Base-by-base conservation (phyloP, 768 basidiomycete species). In the Tulasnella sp. region DNA sequence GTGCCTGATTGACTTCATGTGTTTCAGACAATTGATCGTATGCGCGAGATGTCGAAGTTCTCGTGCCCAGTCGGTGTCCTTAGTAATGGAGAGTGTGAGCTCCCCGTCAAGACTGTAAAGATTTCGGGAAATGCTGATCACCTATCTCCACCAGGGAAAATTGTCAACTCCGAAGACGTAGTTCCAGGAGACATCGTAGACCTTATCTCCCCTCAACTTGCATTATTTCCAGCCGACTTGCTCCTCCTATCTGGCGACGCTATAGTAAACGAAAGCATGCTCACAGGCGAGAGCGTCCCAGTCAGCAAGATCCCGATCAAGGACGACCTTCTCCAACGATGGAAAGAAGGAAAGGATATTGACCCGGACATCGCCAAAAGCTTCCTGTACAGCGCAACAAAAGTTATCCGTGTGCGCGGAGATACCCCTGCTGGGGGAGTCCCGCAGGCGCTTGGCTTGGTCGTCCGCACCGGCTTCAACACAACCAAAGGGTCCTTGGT, bases 231-330 rank as follows among this genome's bases (percentile, higher is more conserved):
- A 2, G 87, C 90, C 12, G 96, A 99, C 69, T 76, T 94, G 63
- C 80, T 97, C 63, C 77, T 99, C 7, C 81, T 99, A 27, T 89
- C 91, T 1, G 96, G 96, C 1, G 96, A 99, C 69, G 92, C 92
- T 1, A 94, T 99, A 60, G 86, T 98, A 52, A 98, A 98, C 69
- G 96, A 99, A 73, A 94, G 92, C 63, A 98, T 99, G 96, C 80
- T 99, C 22, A 98, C 96, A 0, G 96, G 96, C 11, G 96, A 99
- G 72, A 96, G 92, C 63, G 90, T 99, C 0, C 96, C 96, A 1
- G 91, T 99, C 53, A 88, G 88, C 69, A 99, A 99, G 69, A 71
- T 80, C 19, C 86, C 93, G 0, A 78, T 85, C 60, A 91, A 84
- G 66, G 86, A 91, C 64, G 84, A 84, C 25, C 84, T 84, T 53